Conservation (phyloP, 2,329 filamentous ascomycete species). For the Clathrospora elynae region DNA sequence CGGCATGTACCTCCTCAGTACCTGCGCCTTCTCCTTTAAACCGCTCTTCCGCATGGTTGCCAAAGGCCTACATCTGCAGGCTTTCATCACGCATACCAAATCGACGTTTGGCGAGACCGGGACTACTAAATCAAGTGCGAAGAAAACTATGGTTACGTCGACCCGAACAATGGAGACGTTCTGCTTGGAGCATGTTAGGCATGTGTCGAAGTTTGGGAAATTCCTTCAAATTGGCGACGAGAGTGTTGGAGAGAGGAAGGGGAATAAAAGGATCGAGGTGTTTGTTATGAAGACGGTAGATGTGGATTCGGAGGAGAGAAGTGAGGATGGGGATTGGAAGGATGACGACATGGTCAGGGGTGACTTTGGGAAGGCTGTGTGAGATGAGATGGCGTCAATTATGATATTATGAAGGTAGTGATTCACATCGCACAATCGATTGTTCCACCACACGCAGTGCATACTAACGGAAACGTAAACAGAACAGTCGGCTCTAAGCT, state of each 20-base stretch:
- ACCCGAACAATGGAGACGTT: constrained; percentile 5
- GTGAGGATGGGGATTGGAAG: constrained; percentile 3
- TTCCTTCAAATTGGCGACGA: constrained; percentile 17
- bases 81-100: constrained; percentile 25
- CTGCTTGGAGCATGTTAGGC: constrained; percentile 17
- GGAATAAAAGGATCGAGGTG: constrained; percentile 7
- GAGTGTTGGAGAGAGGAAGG: background rate
- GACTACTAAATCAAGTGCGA: constrained; percentile 3
- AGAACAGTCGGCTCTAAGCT: constrained; percentile 9
- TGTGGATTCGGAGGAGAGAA: constrained; percentile 1
- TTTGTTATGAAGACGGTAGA: constrained; percentile 18
- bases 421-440: no score
- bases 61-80: constrained; percentile 24
- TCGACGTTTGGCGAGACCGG: constrained; percentile 9
- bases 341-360: background rate
- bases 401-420: no score
- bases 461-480: no score
- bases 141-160: constrained; percentile 2
- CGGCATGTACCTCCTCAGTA: constrained; percentile 32
- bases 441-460: no score
- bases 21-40: constrained; percentile 33
- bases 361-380: constrained; percentile 1
- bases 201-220: constrained; percentile 11
- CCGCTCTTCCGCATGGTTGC: constrained; percentile 31
- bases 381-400: background rate